Evolutionary conservation across 805 yeast species (phyloP).

Genomic region (Blastobotrys peoriensis): DNA sequence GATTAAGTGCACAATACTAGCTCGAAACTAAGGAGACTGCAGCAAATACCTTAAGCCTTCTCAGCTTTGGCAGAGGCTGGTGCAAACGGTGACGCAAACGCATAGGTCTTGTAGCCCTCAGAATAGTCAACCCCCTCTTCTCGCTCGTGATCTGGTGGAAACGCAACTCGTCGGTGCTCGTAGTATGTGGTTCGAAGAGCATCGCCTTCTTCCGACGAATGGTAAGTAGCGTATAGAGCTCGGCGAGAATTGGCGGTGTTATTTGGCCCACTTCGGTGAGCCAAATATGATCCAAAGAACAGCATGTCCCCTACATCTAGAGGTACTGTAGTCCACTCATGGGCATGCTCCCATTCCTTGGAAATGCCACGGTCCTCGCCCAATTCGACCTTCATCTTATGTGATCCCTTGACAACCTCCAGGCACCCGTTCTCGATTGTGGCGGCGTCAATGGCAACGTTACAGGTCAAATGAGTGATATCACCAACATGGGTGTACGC

Average conservation of each 20-base stretch:
- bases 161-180: slow-evolving; percentile 6
- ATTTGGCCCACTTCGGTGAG: slow-evolving; percentile 9
- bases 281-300: slow-evolving; percentile 9
- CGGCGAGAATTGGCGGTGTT: slow-evolving; percentile 1
- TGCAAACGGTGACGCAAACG: slow-evolving; percentile 9
- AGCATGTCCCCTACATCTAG: slow-evolving; percentile 6
- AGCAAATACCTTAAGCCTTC: too few species aligned
- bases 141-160: slow-evolving; percentile 11
- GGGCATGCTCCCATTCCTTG: slow-evolving; percentile 9
- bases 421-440: slow-evolving; percentile 11
- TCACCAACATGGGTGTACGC: slow-evolving; percentile 10
- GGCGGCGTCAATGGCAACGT: slow-evolving; percentile 12
- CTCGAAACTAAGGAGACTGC: too few species aligned
- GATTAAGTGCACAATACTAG: too few species aligned
- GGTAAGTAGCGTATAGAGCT: slow-evolving; percentile 10
- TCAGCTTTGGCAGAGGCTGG: too few species aligned
- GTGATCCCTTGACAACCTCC: slow-evolving; percentile 9
- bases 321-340: slow-evolving; percentile 11
- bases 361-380: slow-evolving; percentile 4
- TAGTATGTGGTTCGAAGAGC: slow-evolving; percentile 6
- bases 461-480: slow-evolving; percentile 9
- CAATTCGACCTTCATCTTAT: slow-evolving; percentile 6
- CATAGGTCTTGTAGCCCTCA: slow-evolving; percentile 9
- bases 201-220: slow-evolving; percentile 5
- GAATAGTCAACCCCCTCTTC: slow-evolving; percentile 5